Conservation (phyloP, 2,329 filamentous ascomycete species). For the Aspergillus oerlinghausenensis region DNA sequence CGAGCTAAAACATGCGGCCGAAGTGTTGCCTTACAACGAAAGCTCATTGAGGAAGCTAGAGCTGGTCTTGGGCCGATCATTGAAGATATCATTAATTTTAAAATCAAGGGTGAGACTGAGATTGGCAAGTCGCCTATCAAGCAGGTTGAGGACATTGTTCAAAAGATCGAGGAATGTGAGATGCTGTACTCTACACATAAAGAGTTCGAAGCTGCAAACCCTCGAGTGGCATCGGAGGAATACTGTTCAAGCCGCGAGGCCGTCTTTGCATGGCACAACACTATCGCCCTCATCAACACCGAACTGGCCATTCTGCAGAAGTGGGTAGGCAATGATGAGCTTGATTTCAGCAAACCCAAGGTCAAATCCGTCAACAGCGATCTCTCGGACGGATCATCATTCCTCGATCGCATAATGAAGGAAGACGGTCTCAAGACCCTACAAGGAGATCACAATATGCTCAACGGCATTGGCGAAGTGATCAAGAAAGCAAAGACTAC, state of each 20-base stretch:
- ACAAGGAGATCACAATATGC: slow-evolving; percentile 76
- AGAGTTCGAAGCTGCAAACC: slow-evolving; percentile 69
- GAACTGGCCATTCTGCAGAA: slow-evolving; percentile 86
- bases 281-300: slow-evolving; percentile 91
- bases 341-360: slow-evolving; percentile 79
- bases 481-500: slow-evolving; percentile 93
- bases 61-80: slow-evolving; percentile 67
- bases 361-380: slow-evolving; percentile 65
- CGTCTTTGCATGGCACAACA: slow-evolving; percentile 94
- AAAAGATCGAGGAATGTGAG: slow-evolving; percentile 86
- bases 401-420: slow-evolving; percentile 90
- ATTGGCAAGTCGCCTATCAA: slow-evolving; percentile 81
- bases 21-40: slow-evolving; percentile 75
- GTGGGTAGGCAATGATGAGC: slow-evolving; percentile 94
- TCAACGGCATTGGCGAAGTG: slow-evolving; percentile 75
- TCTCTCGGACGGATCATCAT: slow-evolving; percentile 83
- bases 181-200: slow-evolving; percentile 76
- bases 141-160: slow-evolving; percentile 84
- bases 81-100: slow-evolving; percentile 86
- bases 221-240: slow-evolving; percentile 67
- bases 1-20: slow-evolving; percentile 79
- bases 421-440: slow-evolving; percentile 91
- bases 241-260: slow-evolving; percentile 83
- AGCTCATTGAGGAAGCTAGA: slow-evolving; percentile 82
- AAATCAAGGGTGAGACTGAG: slow-evolving; percentile 89